Base-by-base conservation (phyloP, 352 stramenopile genomes). In the Pythium brachiatum region DNA sequence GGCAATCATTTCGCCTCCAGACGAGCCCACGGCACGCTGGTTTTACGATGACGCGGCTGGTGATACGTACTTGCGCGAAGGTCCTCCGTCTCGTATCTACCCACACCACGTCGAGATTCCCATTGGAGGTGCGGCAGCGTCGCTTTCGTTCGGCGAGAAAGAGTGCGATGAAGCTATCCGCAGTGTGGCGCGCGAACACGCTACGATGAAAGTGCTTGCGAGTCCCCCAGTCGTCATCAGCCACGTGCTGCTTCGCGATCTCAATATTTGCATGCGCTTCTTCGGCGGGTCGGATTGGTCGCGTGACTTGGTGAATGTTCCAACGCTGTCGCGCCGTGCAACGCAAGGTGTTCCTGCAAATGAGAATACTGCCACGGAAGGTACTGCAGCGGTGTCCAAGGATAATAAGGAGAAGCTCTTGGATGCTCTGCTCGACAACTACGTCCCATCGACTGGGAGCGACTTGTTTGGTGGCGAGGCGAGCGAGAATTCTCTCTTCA, bases 181-280 rank as follows among this genome's bases (percentile, higher is more conserved):
- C 56, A 83, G 68, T 57, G 89, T 95, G 38, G 73, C 81, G 47
- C 69, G 81, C 18, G 87, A 94, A 57, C 87, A 78, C 43, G 68
- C 68, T 6, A 70, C 54, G 29, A 75, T 72, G 36, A 89, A 87
- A 53, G 56, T 79, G 20, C 52, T 70, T 41, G 72, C 75, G 9
- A 72, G 69, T 12, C 52, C 81, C 3, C 84, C 86, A 1, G 57
- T 94, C n/a, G 79, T 94, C 4, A 72, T 92, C 23, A 87, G 79
- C 34, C 83, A 91, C 39, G 78, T 96, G n/a, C 59, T 96, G 18
- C 64, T 96, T 26, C 86, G 87, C 32, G 87, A 96, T 27, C 93
- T 96, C 31, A 95, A 89, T 54, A 79, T 96, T 47, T 90, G 86
- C 70, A 91, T 94, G 78, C 81, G 86, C 3, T 92, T 96, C 64